Percentiles rank a stretch among this genome's conserved stretches.
These are phyloP conservation scores for Cordia subcordata DNA, from an alignment of 257 asterid genomes.

Conservation along the genomic window DNA sequence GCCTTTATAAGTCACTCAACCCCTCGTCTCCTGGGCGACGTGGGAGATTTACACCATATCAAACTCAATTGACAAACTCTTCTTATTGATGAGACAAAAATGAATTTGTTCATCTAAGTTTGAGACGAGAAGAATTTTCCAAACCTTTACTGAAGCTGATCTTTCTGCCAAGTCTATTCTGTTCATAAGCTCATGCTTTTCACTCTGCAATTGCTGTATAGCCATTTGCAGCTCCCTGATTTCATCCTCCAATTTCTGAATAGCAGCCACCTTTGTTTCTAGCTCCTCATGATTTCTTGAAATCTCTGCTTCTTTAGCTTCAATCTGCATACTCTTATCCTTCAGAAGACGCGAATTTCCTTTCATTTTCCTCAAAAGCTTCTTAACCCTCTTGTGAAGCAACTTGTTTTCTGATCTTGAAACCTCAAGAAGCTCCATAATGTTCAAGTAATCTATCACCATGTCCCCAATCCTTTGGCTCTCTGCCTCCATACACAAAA, in stretches of 20 bases:
- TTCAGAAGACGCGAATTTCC: slow-evolving; percentile 16
- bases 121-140: background rate
- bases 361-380: slow-evolving; percentile 29
- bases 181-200: slow-evolving; percentile 19
- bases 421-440: slow-evolving; percentile 24
- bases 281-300: slow-evolving; percentile 27
- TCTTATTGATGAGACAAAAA: background rate
- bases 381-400: slow-evolving; percentile 41
- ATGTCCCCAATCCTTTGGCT: slow-evolving; percentile 31
- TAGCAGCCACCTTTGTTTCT: slow-evolving; percentile 19
- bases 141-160: slow-evolving; percentile 38
- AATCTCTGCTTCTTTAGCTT: slow-evolving; percentile 34
- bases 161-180: slow-evolving; percentile 29
- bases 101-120: background rate
- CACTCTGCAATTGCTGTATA: slow-evolving; percentile 23
- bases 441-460: slow-evolving; percentile 24
- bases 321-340: slow-evolving; percentile 28
- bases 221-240: slow-evolving; percentile 27
- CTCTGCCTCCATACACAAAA: slow-evolving; percentile 28
- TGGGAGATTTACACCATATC: too few species aligned
- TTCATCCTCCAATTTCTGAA: slow-evolving; percentile 36
- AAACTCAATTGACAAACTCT: too few species aligned
- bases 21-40: too few species aligned
- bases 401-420: slow-evolving; percentile 37
- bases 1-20: too few species aligned